Percentiles rank a stretch among this genome's conserved stretches.
Evolutionary conservation across 2,329 filamentous ascomycete genomes (phyloP).

Genomic region (Xylariaceae sp.): DNA sequence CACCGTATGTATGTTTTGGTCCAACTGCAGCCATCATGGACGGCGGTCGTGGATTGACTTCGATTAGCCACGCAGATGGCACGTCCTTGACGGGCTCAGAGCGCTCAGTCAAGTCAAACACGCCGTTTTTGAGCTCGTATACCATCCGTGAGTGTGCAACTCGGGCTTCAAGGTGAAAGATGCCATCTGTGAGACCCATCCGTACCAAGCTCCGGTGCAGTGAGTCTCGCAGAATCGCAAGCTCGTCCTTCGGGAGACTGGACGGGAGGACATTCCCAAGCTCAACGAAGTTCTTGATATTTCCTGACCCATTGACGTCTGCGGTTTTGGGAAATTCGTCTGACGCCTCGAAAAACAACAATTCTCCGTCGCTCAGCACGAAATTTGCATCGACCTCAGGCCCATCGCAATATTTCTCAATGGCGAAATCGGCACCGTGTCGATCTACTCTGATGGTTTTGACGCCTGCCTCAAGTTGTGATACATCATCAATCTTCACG

Average conservation of each 20-base stretch:
- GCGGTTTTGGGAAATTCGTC: constrained; percentile 36
- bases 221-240: constrained; percentile 14
- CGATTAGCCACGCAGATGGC: constrained; percentile 24
- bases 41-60: constrained; percentile 29
- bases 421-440: constrained; percentile 22
- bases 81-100: neutral
- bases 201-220: constrained; percentile 19
- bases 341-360: constrained; percentile 37
- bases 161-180: constrained; percentile 30
- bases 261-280: too few relatives aligned
- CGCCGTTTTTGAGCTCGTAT: constrained; percentile 11
- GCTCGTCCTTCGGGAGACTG: too few relatives aligned
- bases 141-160: constrained; percentile 22
- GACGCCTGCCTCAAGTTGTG: too few relatives aligned
- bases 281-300: too few relatives aligned
- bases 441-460: neutral
- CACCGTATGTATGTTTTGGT: constrained; percentile 24
- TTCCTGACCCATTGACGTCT: constrained; percentile 20
- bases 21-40: constrained; percentile 23
- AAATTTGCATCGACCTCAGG: constrained; percentile 42
- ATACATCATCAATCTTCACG: too few relatives aligned
- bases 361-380: constrained; percentile 34
- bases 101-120: constrained; percentile 1
- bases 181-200: constrained; percentile 24
- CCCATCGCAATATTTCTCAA: constrained; percentile 38